Conservation (phyloP, 2,329 filamentous ascomycete species). For the Hymenoscyphus fraxineus region DNA sequence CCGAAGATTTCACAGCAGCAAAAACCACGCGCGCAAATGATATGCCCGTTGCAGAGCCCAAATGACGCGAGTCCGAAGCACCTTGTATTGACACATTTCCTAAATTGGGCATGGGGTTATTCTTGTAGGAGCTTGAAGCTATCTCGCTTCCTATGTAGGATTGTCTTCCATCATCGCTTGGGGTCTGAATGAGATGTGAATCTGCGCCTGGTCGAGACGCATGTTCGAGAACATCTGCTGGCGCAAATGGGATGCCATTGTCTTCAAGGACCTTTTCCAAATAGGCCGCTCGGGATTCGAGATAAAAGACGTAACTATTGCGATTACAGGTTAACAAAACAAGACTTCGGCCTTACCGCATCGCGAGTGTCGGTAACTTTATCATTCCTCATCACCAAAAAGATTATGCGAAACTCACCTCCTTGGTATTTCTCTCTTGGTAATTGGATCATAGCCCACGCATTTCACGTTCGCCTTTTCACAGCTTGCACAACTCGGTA, state of each 20-base stretch:
- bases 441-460: slow-evolving; percentile 94
- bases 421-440: slow-evolving; percentile 89
- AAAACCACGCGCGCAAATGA: slow-evolving; percentile 94
- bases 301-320: slow-evolving; percentile 83
- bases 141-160: slow-evolving; percentile 23
- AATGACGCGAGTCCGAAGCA: slow-evolving; percentile 72
- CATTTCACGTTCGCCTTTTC: slow-evolving; percentile 90
- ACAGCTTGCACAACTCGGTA: slow-evolving; percentile 87
- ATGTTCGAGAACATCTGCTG: slow-evolving; percentile 65
- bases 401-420: slow-evolving; percentile 41
- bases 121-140: slow-evolving; percentile 20
- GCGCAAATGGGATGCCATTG: slow-evolving; percentile 68
- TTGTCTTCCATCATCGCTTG: slow-evolving; percentile 30
- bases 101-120: slow-evolving; percentile 55
- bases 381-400: background rate
- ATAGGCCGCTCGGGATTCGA: slow-evolving; percentile 81
- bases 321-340: background rate
- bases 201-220: slow-evolving; percentile 43
- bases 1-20: slow-evolving; percentile 77
- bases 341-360: background rate
- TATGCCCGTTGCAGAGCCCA: slow-evolving; percentile 84
- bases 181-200: slow-evolving; percentile 29
- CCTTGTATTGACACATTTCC: slow-evolving; percentile 76
- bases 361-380: background rate
- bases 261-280: slow-evolving; percentile 71